Percentiles rank a stretch among this genome's conserved stretches.
Evolutionary conservation across 495 filamentous ascomycete genomes (phyloP).

Genomic region (Aspergillus cristatus): DNA sequence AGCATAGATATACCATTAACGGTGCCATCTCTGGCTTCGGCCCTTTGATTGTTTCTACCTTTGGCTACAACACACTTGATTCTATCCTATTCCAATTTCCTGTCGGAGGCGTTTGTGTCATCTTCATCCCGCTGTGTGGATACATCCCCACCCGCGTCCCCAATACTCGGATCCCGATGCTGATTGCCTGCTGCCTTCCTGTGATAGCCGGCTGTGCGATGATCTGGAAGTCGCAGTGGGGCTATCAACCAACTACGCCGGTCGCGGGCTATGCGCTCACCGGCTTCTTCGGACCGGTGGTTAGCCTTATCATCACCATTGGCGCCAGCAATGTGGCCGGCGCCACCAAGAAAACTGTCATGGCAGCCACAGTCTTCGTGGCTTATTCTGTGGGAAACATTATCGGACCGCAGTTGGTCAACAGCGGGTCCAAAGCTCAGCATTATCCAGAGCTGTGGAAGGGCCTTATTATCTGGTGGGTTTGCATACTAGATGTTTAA

Average conservation of each 20-base stretch:
- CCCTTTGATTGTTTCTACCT: constrained; percentile 64
- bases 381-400: constrained; percentile 69
- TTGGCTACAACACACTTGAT: constrained; percentile 56
- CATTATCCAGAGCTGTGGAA: constrained; percentile 67
- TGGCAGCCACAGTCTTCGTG: constrained; percentile 63
- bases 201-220: constrained; percentile 65
- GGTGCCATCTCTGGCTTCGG: constrained; percentile 71
- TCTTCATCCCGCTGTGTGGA: constrained; percentile 56
- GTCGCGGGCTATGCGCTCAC: constrained; percentile 62
- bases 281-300: constrained; percentile 60
- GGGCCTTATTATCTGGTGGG: constrained; percentile 64
- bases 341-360: constrained; percentile 68
- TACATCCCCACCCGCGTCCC: constrained; percentile 48
- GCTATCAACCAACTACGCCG: constrained; percentile 49
- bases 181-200: constrained; percentile 56
- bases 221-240: constrained; percentile 66
- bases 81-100: constrained; percentile 68
- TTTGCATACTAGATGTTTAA: too few species aligned
- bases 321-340: constrained; percentile 61
- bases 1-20: constrained; percentile 55
- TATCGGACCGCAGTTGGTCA: constrained; percentile 61
- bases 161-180: constrained; percentile 57
- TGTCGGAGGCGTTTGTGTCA: constrained; percentile 52
- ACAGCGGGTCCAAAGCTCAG: constrained; percentile 45
- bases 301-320: constrained; percentile 54